These are phyloP conservation scores for Pisolithus thermaeus DNA, from an alignment of 1,284 basidiomycete species.

Conservation along the genomic window DNA sequence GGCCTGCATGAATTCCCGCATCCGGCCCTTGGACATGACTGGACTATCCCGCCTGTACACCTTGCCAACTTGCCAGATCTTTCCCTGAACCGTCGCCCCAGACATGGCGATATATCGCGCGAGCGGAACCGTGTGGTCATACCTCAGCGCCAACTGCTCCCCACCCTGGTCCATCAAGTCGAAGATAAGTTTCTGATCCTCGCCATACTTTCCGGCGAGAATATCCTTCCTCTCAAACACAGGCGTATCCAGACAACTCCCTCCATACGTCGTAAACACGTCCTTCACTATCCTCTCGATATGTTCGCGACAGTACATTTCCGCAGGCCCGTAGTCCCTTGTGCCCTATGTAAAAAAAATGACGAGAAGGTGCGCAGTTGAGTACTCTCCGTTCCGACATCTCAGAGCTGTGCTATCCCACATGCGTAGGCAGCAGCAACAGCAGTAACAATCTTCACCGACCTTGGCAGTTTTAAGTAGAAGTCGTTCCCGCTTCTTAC, in stretches of 20 bases:
- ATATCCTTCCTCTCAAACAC: constrained; percentile 98
- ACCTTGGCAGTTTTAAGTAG: constrained; percentile 82
- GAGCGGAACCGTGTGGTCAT: constrained; percentile 96
- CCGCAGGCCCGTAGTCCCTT: constrained; percentile 90
- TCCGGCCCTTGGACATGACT: constrained; percentile 95
- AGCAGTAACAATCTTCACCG: constrained; percentile 17
- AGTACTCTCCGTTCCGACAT: too few relatives aligned
- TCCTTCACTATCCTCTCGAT: constrained; percentile 89
- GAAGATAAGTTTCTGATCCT: constrained; percentile 97
- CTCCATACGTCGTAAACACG: constrained; percentile 87
- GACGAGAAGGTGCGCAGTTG: constrained; percentile 3
- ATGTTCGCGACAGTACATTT: constrained; percentile 89
- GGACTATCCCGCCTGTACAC: constrained; percentile 97
- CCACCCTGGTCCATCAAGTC: constrained; percentile 99
- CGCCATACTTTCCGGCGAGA: constrained; percentile 93
- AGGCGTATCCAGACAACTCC: constrained; percentile 92
- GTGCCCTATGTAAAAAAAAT: constrained; percentile 63
- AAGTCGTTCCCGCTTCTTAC: constrained; percentile 61
- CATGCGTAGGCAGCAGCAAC: constrained; percentile 6
- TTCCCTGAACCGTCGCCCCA: constrained; percentile 68
- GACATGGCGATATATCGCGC: constrained; percentile 96
- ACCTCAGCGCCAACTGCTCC: constrained; percentile 90
- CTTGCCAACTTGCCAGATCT: constrained; percentile 97
- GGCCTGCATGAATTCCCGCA: constrained; percentile 99
- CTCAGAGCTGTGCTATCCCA: too few relatives aligned